A percentile compares a stretch with the other conserved stretches of the same genome.
phyloP scores from a whole-genome alignment of 2,329 filamentous ascomycete genomes.

The Endothia cerciana region DNA sequence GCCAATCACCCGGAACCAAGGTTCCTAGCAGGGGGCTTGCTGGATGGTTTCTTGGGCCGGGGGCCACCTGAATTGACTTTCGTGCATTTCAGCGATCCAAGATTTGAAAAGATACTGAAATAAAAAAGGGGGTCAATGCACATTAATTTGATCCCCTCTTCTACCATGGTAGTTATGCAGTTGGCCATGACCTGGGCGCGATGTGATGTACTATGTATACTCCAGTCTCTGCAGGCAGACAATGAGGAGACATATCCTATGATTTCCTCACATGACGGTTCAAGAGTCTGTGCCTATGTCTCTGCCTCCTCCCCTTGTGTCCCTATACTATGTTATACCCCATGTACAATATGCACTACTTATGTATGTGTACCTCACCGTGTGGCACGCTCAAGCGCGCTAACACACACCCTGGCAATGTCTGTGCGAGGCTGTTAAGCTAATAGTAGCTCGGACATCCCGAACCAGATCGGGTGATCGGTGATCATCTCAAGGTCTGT shows the following conservation, averaged over 20 bases:
- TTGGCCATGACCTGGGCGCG: no score
- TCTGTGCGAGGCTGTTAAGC: slow-evolving; percentile 17
- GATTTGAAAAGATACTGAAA: not conserved
- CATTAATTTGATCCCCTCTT: not conserved
- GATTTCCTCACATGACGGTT: no score
- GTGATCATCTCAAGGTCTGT: not conserved
- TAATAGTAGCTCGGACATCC: slow-evolving; percentile 4
- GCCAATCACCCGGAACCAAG: not conserved
- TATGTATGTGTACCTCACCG: no score
- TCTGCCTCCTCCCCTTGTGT: no score
- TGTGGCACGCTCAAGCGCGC: not conserved
- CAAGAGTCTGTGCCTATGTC: no score
- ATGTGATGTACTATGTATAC: no score
- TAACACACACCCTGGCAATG: slow-evolving; percentile 12
- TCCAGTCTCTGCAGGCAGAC: no score
- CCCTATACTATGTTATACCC: no score
- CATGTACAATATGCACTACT: no score
- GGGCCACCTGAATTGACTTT: not conserved
- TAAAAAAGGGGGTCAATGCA: not conserved
- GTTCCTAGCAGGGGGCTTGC: not conserved
- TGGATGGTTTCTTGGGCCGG: not conserved
- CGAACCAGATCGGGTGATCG: not conserved
- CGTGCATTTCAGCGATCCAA: not conserved
- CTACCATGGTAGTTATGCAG: not conserved
- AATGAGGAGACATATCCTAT: not conserved